These are phyloP conservation scores for Corinectria fuckeliana DNA, from an alignment of 2,329 filamentous ascomycete species.

Conservation along the genomic window DNA sequence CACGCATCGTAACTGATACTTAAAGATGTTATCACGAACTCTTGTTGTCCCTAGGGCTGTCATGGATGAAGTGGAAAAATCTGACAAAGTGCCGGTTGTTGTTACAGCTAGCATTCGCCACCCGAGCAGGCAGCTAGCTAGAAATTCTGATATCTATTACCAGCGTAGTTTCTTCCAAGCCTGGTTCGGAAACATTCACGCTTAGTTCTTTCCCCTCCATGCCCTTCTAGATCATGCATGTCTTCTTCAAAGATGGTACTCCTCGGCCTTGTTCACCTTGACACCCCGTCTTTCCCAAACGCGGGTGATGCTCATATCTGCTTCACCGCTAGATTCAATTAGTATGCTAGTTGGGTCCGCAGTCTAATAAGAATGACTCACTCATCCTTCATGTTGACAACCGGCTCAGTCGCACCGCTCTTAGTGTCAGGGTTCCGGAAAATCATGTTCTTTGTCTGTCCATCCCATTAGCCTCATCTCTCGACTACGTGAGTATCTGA, in stretches of 20 bases:
- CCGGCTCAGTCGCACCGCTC: slow-evolving; percentile 29
- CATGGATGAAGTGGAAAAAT: no score
- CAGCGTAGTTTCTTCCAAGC: not conserved
- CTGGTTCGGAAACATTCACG: not conserved
- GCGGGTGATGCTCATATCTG: slow-evolving; percentile 30
- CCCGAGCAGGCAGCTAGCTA: not conserved
- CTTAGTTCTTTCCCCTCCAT: not conserved
- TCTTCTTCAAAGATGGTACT: slow-evolving; percentile 30
- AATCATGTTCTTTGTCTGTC: slow-evolving; percentile 35
- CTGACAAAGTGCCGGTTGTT: not conserved
- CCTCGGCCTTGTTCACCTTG: slow-evolving; percentile 23
- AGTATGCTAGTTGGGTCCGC: accelerated
- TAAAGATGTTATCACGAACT: no score
- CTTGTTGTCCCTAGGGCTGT: no score
- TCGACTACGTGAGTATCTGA: accelerated
- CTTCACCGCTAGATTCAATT: slow-evolving; percentile 8
- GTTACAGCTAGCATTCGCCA: not conserved
- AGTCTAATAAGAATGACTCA: slow-evolving; percentile 14
- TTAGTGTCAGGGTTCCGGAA: slow-evolving; percentile 32
- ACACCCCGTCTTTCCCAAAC: slow-evolving; percentile 35
- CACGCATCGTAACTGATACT: no score
- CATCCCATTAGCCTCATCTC: not conserved
- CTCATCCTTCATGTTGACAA: slow-evolving; percentile 32
- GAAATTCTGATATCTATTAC: not conserved
- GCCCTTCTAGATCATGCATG: not conserved